Base-by-base conservation (phyloP, 1,139 yeast genomes). In the Pichia sp. region DNA sequence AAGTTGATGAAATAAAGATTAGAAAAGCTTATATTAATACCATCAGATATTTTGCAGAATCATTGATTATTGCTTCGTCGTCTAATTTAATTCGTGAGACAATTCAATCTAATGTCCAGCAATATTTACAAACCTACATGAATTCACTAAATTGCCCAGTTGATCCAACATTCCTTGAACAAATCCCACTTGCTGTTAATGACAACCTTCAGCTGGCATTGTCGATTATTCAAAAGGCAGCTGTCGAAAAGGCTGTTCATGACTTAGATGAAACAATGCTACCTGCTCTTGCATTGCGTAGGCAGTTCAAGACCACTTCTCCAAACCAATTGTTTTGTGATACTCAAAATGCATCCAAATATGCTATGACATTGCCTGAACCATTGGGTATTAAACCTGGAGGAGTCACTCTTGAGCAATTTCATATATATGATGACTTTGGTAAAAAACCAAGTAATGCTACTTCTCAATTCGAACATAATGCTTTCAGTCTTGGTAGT, bases 191-290 rank as follows among this genome's bases (percentile, higher is more conserved):
- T 32, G 96, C 96, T 0, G 80, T 92, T 27, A 85, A 79, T 59
- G 94, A 89, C 45, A 90, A 92, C 57, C 77, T 89, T 49, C 94
- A 85, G 43, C 66, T 82, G 39, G 87, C 95, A 44, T 82, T 92
- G 48, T 78, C 82, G 12, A 74, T 92, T 40, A 83, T 92, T 47
- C 96, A 89, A 59, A 79, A 80, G 50, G 87, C 95, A 35, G 95
- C 97, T 0, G 75, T 85, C 58, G 95, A 87, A 47, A 86, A 85
- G 60, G 87, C 96, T 12, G 70, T 81, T 34, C 85, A 81, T 47
- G 90, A 90, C 56, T 75, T 92, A 51, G 95, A 89, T 51, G 96
- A 89, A 52, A 78, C 81, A 42, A 76, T 94, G 73, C 71, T 76
- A 40, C 79, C 81, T 30, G 78, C 86, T 10, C 74, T 85, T 49